Percentiles rank a stretch among this genome's conserved stretches.
Evolutionary conservation across 2,329 filamentous ascomycete species (phyloP).

Genomic region (Alternaria gaisen): DNA sequence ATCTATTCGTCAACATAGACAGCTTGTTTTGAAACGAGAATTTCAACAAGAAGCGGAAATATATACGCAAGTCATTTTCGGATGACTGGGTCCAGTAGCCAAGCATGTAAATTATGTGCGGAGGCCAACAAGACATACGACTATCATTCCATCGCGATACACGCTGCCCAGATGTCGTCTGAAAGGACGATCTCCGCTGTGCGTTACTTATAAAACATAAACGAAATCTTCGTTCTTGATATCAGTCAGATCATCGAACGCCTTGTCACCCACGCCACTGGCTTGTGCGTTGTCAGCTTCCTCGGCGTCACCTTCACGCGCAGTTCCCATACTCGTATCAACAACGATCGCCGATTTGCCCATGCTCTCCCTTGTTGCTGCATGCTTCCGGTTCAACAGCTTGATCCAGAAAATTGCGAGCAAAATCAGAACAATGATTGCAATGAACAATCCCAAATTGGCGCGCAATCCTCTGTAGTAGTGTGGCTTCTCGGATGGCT

Average conservation of each 20-base stretch:
- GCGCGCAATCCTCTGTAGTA: slow-evolving; percentile 67
- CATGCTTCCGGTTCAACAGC: slow-evolving; percentile 65
- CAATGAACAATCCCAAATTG: slow-evolving; percentile 57
- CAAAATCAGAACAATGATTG: slow-evolving; percentile 57
- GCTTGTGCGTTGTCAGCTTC: slow-evolving; percentile 33
- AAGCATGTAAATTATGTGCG: background rate
- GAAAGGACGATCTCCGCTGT: background rate
- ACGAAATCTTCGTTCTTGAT: slow-evolving; percentile 71
- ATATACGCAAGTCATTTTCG: background rate
- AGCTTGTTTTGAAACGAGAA: slow-evolving; percentile 32
- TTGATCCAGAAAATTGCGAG: slow-evolving; percentile 59
- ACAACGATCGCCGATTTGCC: slow-evolving; percentile 68
- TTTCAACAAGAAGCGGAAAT: background rate
- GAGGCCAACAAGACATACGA: background rate
- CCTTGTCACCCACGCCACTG: slow-evolving; percentile 55
- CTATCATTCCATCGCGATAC: background rate
- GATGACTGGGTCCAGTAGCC: too few species aligned
- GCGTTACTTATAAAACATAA: slow-evolving; percentile 54
- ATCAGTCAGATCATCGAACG: slow-evolving; percentile 68
- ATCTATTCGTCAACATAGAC: slow-evolving; percentile 58
- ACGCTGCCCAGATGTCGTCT: background rate
- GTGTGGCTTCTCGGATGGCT: slow-evolving; percentile 65
- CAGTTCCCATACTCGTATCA: slow-evolving; percentile 67
- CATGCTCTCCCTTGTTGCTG: slow-evolving; percentile 61
- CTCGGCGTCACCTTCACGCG: slow-evolving; percentile 52